Conservation (phyloP, 208 protist genomes). For the Leishmania major region DNA sequence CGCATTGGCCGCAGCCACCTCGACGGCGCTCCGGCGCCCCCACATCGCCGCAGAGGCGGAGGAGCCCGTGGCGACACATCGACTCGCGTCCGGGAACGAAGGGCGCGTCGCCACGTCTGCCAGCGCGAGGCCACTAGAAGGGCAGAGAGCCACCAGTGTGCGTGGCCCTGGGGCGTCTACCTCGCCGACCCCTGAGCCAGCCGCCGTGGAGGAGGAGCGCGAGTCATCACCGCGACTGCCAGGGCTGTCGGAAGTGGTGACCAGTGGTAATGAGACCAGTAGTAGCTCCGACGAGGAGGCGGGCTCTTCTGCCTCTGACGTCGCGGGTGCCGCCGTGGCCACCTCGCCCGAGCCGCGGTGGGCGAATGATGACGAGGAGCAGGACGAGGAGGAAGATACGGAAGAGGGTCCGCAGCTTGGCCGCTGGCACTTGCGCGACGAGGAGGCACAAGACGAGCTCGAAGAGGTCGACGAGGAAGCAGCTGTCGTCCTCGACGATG, state of each 20-base stretch:
- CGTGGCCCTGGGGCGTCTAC: neutral
- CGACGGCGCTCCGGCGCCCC: neutral
- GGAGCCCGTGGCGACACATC: neutral
- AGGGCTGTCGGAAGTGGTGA: neutral
- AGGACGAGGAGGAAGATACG: neutral
- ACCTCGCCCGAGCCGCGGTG: conserved; percentile 1
- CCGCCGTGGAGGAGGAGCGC: neutral
- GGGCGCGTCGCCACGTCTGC: neutral
- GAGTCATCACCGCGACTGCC: neutral
- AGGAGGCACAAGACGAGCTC: neutral
- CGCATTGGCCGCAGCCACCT: conserved; percentile 1
- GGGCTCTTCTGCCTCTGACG: neutral
- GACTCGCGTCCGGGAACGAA: neutral
- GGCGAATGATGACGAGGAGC: conserved; percentile 1
- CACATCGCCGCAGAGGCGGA: too few relatives aligned
- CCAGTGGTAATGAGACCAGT: neutral
- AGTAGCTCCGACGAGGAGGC: neutral
- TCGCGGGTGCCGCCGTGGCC: neutral
- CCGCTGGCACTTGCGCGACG: conserved; percentile 3
- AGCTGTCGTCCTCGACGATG: neutral
- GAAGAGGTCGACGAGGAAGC: conserved; percentile 18
- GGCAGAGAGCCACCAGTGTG: neutral
- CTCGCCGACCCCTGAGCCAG: neutral
- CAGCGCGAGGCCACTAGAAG: neutral
- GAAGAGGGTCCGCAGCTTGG: conserved; percentile 3